Conservation (phyloP, 169 alveolate species). For the Perkinsus olseni region DNA sequence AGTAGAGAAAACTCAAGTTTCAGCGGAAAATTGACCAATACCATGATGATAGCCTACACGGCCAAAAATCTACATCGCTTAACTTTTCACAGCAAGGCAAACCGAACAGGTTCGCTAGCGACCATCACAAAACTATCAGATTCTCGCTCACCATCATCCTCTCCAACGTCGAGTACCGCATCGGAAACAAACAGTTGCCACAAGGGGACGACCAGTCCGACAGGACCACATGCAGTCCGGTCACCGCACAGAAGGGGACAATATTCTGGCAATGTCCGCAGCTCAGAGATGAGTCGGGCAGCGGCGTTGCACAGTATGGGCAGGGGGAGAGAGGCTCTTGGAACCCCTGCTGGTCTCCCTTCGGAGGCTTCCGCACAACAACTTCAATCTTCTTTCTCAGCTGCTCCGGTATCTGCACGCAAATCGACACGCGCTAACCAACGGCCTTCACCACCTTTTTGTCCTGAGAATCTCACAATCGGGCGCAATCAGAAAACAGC, state of each 20-base stretch:
- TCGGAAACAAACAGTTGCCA: constrained; percentile 64
- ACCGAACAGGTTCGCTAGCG: too few species aligned
- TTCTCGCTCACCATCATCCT: constrained; percentile 27
- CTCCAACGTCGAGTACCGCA: constrained; percentile 46
- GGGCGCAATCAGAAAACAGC: too few species aligned
- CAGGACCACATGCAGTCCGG: constrained; percentile 67
- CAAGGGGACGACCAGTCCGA: constrained; percentile 47
- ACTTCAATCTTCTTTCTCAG: constrained; percentile 66
- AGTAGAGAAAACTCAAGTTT: too few species aligned
- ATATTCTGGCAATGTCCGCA: constrained; percentile 65
- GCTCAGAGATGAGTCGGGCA: constrained; percentile 54
- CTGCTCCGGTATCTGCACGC: constrained; percentile 56
- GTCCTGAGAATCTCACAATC: too few species aligned
- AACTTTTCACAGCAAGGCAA: too few species aligned
- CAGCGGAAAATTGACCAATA: too few species aligned
- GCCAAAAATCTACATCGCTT: too few species aligned
- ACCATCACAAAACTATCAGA: too few species aligned
- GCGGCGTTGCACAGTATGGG: constrained; percentile 65
- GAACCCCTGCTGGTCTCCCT: constrained; percentile 20
- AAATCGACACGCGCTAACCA: too few species aligned
- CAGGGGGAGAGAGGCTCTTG: constrained; percentile 62
- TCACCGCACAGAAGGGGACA: constrained; percentile 71
- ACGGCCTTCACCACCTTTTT: too few species aligned
- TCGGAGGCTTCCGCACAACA: constrained; percentile 57
- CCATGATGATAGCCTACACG: too few species aligned